Conservation (phyloP, 2,329 filamentous ascomycete species). For the Nigrograna mackinnonii region DNA sequence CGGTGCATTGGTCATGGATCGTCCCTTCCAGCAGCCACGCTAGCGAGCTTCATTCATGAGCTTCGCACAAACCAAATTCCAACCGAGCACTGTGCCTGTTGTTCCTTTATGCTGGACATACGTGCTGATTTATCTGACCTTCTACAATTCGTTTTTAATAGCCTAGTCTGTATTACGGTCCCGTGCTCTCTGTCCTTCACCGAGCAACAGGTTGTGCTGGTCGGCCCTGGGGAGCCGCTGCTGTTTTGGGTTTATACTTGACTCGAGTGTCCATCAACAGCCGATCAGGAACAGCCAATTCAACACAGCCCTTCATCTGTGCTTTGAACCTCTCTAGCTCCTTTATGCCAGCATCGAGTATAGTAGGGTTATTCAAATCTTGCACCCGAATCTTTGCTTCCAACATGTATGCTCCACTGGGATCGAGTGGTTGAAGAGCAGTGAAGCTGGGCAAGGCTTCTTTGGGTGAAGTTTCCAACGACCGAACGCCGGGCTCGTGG, state of each 20-base stretch:
- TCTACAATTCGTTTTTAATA: no score
- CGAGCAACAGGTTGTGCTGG: slow-evolving; percentile 14
- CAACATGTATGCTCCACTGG: slow-evolving; percentile 60
- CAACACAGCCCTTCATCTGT: slow-evolving; percentile 60
- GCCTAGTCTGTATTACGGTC: no score
- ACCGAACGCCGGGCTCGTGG: slow-evolving; percentile 45
- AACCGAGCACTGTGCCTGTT: no score
- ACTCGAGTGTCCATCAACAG: slow-evolving; percentile 63
- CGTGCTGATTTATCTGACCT: no score
- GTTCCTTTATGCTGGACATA: no score
- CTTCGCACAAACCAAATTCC: no score
- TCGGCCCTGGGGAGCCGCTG: slow-evolving; percentile 11
- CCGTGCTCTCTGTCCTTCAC: slow-evolving; percentile 13
- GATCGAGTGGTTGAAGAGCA: slow-evolving; percentile 56
- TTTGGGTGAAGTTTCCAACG: slow-evolving; percentile 33
- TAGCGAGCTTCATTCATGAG: no score
- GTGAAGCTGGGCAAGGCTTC: slow-evolving; percentile 46
- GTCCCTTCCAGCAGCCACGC: no score
- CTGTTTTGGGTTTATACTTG: slow-evolving; percentile 45
- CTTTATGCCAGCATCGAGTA: slow-evolving; percentile 57
- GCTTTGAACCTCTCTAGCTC: slow-evolving; percentile 60
- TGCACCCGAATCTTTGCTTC: slow-evolving; percentile 62
- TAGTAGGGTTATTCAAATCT: slow-evolving; percentile 57
- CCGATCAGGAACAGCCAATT: slow-evolving; percentile 61
- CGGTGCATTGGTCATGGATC: no score